Percentiles rank a stretch among this genome's conserved stretches.
Conservation (phyloP, 129 eudicot genomes). For the Sambucus nigra region DNA sequence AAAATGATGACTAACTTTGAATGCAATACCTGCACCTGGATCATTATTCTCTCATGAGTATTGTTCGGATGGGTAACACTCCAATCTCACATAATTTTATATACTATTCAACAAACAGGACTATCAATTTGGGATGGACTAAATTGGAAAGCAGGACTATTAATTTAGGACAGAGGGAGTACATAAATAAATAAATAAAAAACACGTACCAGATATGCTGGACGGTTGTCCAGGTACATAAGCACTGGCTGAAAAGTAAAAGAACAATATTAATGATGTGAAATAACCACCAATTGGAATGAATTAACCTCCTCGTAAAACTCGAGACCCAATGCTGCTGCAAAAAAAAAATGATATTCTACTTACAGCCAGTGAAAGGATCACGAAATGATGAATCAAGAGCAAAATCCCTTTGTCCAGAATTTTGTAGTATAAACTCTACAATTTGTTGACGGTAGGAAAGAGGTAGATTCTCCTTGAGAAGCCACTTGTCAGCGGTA, state of each 20-base stretch:
- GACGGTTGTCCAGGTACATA: constrained; percentile 87
- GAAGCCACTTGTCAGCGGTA: constrained; percentile 95
- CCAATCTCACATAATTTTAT: no score
- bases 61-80: no score
- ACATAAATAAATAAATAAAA: constrained; percentile 6
- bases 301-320: background rate
- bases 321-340: background rate
- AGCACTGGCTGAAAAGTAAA: constrained; percentile 69
- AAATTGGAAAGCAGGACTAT: no score
- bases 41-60: no score
- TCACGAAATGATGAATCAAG: constrained; percentile 79
- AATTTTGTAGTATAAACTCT: constrained; percentile 78
- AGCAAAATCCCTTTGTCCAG: constrained; percentile 68
- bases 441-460: constrained; percentile 89
- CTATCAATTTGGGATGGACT: no score
- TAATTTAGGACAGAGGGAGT: no score
- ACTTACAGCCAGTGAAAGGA: constrained; percentile 93
- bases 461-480: constrained; percentile 70
- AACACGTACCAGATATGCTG: constrained; percentile 36
- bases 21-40: no score
- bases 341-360: constrained; percentile 1
- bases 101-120: no score
- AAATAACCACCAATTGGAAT: no score
- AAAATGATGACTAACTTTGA: no score
- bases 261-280: constrained; percentile 2